Evolutionary conservation across 345 rosid species (phyloP), one percentile per base, ranked within the genome.

Genomic region (Arabidopsis thaliana): DNA sequence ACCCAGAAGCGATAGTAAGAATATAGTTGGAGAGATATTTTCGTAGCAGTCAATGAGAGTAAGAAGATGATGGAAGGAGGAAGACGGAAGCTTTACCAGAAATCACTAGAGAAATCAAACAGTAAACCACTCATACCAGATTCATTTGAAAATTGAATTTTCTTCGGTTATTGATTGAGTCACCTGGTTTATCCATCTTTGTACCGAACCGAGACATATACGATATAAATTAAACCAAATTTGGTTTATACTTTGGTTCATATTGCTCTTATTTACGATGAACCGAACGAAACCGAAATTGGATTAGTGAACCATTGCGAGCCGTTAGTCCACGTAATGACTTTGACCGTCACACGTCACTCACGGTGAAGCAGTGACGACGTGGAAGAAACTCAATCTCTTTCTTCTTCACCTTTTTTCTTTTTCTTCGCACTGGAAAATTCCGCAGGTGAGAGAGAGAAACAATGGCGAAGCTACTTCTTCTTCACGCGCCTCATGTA

Each of bases 391-490:
- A 67, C 9, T 57, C 79, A 53, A 44, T 74, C 12, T 40, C 45
- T 71, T 37, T 42, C 51, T 75, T 33, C 30, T 48, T 23, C 28
- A 42, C 48, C 16, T 44, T 9, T 9, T 38, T 49, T 32, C 5
- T 1, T 3, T 30, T 22, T 38, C 34, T 48, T 36, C 59, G 16
- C 59, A n/a, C 46, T 60, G 52, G 52, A 60, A 66, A 59, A 28
- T 36, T 45, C 72, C 62, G 13, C 24, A 40, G 65, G 32, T 41
- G 50, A 36, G n/a, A 30, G 9, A 70, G 10, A 14, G 65, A 20
- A 49, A 36, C 49, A 79, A 90, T 91, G 96, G 82, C 93, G 33
- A 91, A 87, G 82, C 69, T 84, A n/a, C 70, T 83, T 36, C 64
- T 87, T 51, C 72, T 84, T 14, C 83, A 83, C 48, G 33, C 87